Evolutionary conservation across 805 yeast genomes (phyloP).

Genomic region (Hanseniaspora mollemarum): DNA sequence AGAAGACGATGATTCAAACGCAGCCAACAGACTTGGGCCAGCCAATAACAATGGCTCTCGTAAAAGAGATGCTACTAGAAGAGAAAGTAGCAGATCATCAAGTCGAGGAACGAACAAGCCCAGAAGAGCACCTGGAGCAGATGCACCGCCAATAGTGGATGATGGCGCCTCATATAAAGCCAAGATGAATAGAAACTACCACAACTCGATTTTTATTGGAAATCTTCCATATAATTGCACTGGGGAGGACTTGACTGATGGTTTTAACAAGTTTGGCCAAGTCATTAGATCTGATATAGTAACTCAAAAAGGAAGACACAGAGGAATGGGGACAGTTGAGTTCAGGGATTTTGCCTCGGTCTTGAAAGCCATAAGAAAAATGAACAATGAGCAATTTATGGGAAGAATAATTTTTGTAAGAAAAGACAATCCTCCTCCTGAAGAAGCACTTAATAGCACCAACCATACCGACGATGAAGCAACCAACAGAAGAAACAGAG

Average conservation of each 20-base stretch:
- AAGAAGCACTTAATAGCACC: conserved; percentile 11
- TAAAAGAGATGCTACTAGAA: conserved; percentile 16
- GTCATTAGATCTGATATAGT: conserved; percentile 77
- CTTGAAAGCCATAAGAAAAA: conserved; percentile 54
- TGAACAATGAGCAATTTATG: conserved; percentile 49
- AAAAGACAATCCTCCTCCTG: conserved; percentile 81
- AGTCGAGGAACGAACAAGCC: conserved; percentile 21
- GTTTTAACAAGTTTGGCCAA: conserved; percentile 49
- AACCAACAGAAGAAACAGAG: background rate
- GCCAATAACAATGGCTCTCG: conserved; percentile 17
- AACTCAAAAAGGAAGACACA: conserved; percentile 62
- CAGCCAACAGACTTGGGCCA: conserved; percentile 24
- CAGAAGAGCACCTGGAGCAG: conserved; percentile 15
- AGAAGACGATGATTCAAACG: conserved; percentile 21
- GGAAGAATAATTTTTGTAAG: conserved; percentile 82
- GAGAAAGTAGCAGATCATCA: conserved; percentile 21
- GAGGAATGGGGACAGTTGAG: conserved; percentile 90
- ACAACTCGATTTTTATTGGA: conserved; percentile 61
- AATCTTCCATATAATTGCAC: conserved; percentile 57
- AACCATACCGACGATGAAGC: background rate
- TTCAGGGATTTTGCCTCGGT: conserved; percentile 56
- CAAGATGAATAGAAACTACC: conserved; percentile 46
- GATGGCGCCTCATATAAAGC: conserved; percentile 27
- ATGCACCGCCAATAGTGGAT: conserved; percentile 14
- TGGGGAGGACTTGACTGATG: conserved; percentile 47